Conservation (phyloP, 345 rosid genomes). For the Isatis tinctoria region DNA sequence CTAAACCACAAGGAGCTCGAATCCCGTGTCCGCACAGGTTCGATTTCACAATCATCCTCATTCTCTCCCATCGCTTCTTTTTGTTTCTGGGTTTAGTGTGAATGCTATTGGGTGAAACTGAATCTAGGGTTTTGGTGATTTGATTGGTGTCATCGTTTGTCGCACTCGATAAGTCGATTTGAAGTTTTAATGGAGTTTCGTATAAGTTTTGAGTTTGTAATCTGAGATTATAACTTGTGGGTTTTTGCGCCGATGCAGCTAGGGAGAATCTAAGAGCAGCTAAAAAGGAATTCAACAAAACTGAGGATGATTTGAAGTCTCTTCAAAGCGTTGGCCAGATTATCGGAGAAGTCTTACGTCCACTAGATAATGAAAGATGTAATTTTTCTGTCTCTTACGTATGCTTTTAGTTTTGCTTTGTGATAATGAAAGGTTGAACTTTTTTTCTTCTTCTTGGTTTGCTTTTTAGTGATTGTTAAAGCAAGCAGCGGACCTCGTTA, state of each 20-base stretch:
- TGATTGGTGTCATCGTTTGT: neutral
- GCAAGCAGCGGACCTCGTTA: slow-evolving; percentile 95
- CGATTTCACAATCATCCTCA: neutral
- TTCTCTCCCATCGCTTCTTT: neutral
- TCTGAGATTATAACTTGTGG: neutral
- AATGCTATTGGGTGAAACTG: neutral
- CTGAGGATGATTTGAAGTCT: slow-evolving; percentile 96
- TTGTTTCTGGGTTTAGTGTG: neutral
- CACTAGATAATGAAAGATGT: slow-evolving; percentile 93
- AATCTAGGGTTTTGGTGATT: slow-evolving; percentile 1
- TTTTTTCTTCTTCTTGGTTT: neutral
- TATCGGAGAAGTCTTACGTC: slow-evolving; percentile 92
- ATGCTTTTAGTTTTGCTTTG: neutral
- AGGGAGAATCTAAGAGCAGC: slow-evolving; percentile 70
- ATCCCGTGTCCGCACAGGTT: slow-evolving; percentile 73
- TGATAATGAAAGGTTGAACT: neutral
- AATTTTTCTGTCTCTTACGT: slow-evolving; percentile 10
- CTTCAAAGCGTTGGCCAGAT: slow-evolving; percentile 99
- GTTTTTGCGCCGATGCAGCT: slow-evolving; percentile 39
- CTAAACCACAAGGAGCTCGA: slow-evolving; percentile 87
- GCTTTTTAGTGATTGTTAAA: slow-evolving; percentile 71
- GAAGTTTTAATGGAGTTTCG: neutral
- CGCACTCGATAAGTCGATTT: neutral
- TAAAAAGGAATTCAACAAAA: slow-evolving; percentile 92
- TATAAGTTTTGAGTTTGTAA: neutral